Conservation (phyloP, 2,329 filamentous ascomycete species). For the Calonectria henricotiae region DNA sequence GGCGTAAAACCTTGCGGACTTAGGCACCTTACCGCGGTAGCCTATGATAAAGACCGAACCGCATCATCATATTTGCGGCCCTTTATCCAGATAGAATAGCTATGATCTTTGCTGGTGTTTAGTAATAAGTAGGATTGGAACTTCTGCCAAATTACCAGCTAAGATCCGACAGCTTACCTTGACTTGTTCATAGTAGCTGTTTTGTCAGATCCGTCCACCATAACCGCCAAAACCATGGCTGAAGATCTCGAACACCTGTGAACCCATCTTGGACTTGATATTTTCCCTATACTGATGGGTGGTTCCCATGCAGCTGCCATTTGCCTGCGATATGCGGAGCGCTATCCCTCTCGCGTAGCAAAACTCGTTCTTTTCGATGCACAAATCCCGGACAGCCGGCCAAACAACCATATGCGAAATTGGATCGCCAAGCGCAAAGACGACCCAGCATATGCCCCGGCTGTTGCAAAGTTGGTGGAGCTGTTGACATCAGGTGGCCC, state of each 20-base stretch:
- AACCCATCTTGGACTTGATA: constrained; percentile 18
- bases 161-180: neutral
- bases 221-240: constrained; percentile 29
- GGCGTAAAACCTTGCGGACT: neutral
- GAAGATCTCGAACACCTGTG: constrained; percentile 28
- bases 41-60: neutral
- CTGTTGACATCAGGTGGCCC: constrained; percentile 15
- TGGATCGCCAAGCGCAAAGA: constrained; percentile 24
- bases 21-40: neutral
- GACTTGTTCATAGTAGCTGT: neutral
- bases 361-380: constrained; percentile 20
- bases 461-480: constrained; percentile 2
- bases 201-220: constrained; percentile 21
- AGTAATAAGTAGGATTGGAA: neutral
- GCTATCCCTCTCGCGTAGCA: constrained; percentile 21
- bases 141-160: constrained; percentile 2
- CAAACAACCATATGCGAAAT: constrained; percentile 15
- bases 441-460: constrained; percentile 9
- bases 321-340: constrained; percentile 18
- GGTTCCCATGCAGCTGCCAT: constrained; percentile 23
- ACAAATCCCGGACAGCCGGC: constrained; percentile 26
- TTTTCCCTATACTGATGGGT: constrained; percentile 19
- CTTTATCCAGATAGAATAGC: neutral
- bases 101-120: neutral
- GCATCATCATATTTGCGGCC: neutral